Percentiles rank a stretch among this genome's conserved stretches.
Conservation (phyloP, 495 filamentous ascomycete genomes). For the Articulospora tetracladia region DNA sequence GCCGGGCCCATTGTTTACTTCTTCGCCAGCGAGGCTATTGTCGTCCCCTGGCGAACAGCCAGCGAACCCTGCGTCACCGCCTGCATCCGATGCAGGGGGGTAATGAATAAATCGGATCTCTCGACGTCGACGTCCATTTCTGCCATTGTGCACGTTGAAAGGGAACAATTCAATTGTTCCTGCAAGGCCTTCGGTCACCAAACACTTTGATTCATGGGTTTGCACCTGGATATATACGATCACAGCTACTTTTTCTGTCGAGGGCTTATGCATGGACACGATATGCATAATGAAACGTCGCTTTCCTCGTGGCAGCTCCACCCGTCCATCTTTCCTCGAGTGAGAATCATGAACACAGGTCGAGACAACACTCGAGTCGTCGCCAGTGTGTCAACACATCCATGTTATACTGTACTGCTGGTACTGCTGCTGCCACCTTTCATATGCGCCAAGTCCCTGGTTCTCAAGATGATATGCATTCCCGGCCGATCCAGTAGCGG, state of each 20-base stretch:
- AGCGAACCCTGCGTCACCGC: not conserved
- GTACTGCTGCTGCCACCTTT: constrained; percentile 1
- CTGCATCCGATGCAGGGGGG: constrained; percentile 6
- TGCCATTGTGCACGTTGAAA: not conserved
- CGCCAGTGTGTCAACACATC: constrained; percentile 16
- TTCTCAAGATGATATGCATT: constrained; percentile 1
- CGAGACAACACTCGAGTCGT: not conserved
- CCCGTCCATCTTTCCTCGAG: constrained; percentile 11
- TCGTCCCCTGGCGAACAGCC: constrained; percentile 1
- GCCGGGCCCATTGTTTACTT: constrained; percentile 16
- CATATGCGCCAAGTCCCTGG: not conserved
- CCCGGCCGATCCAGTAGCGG: not conserved
- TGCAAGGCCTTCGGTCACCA: not conserved
- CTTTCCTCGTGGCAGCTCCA: constrained; percentile 9
- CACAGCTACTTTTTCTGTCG: not conserved
- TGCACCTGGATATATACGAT: not conserved
- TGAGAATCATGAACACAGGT: constrained; percentile 4
- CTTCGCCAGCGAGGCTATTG: not conserved
- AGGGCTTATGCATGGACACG: not conserved
- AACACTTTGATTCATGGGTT: not conserved
- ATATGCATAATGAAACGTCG: constrained; percentile 18
- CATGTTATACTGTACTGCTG: constrained; percentile 11
- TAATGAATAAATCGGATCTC: not conserved
- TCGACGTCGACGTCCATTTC: not conserved
- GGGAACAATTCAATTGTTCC: not conserved